Percentiles rank a stretch among this genome's conserved stretches.
These are phyloP conservation scores for Blastocystis sp. DNA, from an alignment of 352 stramenopile genomes.

Conservation along the genomic window DNA sequence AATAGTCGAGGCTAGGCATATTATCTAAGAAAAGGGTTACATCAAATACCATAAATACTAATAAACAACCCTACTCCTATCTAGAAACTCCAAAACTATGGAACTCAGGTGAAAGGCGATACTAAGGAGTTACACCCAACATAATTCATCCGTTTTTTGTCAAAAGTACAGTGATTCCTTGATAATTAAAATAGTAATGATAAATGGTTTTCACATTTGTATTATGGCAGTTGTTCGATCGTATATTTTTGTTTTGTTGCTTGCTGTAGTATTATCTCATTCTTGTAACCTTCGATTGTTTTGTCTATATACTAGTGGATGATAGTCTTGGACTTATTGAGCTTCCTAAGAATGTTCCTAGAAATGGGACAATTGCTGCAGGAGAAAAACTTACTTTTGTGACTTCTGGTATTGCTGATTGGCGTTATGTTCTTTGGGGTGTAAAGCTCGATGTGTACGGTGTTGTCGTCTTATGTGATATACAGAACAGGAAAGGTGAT, in stretches of 20 bases:
- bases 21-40: background rate
- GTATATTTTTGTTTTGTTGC: background rate
- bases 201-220: background rate
- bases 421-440: background rate
- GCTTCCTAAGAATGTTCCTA: conserved; percentile 16
- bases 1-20: conserved; percentile 70
- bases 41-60: background rate
- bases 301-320: background rate
- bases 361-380: conserved; percentile 16
- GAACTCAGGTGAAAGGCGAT: background rate
- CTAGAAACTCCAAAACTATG: conserved; percentile 18
- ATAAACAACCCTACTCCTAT: background rate
- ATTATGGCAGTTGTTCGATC: background rate
- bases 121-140: background rate
- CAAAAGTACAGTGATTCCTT: background rate
- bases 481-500: background rate
- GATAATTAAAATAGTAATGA: background rate
- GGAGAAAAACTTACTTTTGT: background rate
- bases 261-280: background rate
- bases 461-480: background rate
- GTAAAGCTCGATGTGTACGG: background rate
- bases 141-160: background rate
- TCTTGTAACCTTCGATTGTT: background rate
- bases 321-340: background rate
- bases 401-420: background rate